Percentiles rank a stretch among this genome's conserved stretches.
These are phyloP conservation scores for Viola pubescens DNA, from an alignment of 441 rosid species.

Conservation along the genomic window DNA sequence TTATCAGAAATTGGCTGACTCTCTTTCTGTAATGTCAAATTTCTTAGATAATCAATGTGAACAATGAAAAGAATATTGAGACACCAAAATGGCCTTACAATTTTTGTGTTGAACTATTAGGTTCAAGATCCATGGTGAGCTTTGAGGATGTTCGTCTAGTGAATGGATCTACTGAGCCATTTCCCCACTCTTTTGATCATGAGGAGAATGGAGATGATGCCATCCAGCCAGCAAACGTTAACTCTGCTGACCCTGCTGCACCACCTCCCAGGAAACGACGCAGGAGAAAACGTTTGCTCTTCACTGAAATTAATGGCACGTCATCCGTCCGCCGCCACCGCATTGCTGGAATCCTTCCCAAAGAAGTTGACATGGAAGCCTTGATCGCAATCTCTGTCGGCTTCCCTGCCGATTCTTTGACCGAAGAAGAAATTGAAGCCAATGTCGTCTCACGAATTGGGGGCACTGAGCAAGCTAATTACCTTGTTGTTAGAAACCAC, in stretches of 20 bases:
- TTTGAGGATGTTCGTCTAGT: conserved; percentile 38
- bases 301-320: conserved; percentile 68
- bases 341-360: conserved; percentile 38
- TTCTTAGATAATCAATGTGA: no score
- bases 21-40: no score
- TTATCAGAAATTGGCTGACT: no score
- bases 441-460: conserved; percentile 65
- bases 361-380: conserved; percentile 76
- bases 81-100: background rate
- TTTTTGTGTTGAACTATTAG: conserved; percentile 18
- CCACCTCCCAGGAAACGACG: conserved; percentile 51
- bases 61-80: no score
- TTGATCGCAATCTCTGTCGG: conserved; percentile 74
- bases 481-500: conserved; percentile 74
- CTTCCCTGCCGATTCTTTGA: conserved; percentile 79
- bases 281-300: conserved; percentile 67
- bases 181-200: conserved; percentile 32
- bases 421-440: conserved; percentile 93
- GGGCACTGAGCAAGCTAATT: conserved; percentile 66
- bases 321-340: conserved; percentile 61
- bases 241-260: conserved; percentile 37
- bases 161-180: conserved; percentile 30
- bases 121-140: conserved; percentile 51
- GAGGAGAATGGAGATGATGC: conserved; percentile 52
- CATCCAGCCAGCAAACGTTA: conserved; percentile 37